These are phyloP conservation scores for Aureobasidium sp. DNA, from an alignment of 2,329 filamentous ascomycete species.

Conservation along the genomic window DNA sequence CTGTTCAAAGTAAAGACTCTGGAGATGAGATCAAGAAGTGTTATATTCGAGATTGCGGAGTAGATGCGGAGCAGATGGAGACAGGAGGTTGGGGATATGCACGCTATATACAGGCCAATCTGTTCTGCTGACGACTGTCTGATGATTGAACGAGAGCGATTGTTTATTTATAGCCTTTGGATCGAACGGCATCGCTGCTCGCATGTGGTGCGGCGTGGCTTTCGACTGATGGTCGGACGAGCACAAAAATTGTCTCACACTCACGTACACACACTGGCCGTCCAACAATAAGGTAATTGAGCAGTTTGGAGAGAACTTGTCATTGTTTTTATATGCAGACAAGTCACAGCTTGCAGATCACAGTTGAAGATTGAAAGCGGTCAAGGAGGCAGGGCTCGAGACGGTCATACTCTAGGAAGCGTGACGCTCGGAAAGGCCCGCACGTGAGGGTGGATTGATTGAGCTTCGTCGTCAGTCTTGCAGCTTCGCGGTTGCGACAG, in stretches of 20 bases:
- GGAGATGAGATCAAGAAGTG: background rate
- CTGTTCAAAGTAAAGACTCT: background rate
- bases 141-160: background rate
- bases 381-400: background rate
- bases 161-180: conserved; percentile 7
- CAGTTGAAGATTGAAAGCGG: background rate
- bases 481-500: background rate
- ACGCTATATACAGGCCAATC: conserved; percentile 1
- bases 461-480: conserved; percentile 6
- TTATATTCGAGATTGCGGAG: background rate
- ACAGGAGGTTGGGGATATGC: background rate
- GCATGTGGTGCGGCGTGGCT: background rate
- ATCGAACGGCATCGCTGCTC: background rate
- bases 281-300: background rate
- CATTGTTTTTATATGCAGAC: background rate
- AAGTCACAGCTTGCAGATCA: background rate
- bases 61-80: conserved; percentile 5
- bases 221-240: background rate
- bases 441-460: background rate
- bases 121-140: background rate
- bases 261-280: too few relatives aligned
- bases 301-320: background rate
- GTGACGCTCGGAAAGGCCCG: conserved; percentile 5
- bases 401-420: background rate
- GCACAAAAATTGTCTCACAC: background rate